Evolutionary conservation across 305 asterid species (phyloP).

Genomic region (Caryopteris hybrid): DNA sequence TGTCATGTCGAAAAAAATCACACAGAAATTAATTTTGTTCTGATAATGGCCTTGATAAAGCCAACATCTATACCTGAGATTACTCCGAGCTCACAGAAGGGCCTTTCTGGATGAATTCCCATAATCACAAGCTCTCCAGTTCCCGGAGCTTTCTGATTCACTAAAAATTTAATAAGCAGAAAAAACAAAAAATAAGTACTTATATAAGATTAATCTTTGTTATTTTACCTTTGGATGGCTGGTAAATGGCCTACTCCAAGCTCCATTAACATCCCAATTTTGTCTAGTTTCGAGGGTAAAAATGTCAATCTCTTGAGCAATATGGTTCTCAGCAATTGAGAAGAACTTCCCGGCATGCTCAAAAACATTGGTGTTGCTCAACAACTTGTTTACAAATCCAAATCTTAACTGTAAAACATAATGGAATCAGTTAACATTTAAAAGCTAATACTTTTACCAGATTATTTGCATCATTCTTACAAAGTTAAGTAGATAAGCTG

Average conservation of each 20-base stretch:
- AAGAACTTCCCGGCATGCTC: constrained; percentile 61
- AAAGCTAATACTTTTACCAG: background rate
- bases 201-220: background rate
- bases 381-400: constrained; percentile 43
- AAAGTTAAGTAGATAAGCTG: constrained; percentile 27
- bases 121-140: constrained; percentile 60
- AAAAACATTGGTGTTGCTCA: constrained; percentile 63
- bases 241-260: constrained; percentile 69
- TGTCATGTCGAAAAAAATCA: background rate
- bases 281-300: constrained; percentile 39
- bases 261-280: constrained; percentile 45
- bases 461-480: constrained; percentile 14
- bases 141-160: constrained; percentile 49
- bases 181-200: background rate
- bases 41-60: background rate
- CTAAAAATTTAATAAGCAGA: background rate
- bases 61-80: constrained; percentile 35
- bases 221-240: constrained; percentile 66
- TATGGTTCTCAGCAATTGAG: constrained; percentile 54
- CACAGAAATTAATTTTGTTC: background rate
- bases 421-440: background rate
- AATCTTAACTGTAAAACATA: constrained; percentile 45
- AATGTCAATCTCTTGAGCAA: constrained; percentile 60
- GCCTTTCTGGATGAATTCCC: constrained; percentile 51
- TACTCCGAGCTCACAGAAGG: constrained; percentile 57